Evolutionary conservation across 164 flowering plant species (phyloP).

Genomic region (Houttuynia cordata): DNA sequence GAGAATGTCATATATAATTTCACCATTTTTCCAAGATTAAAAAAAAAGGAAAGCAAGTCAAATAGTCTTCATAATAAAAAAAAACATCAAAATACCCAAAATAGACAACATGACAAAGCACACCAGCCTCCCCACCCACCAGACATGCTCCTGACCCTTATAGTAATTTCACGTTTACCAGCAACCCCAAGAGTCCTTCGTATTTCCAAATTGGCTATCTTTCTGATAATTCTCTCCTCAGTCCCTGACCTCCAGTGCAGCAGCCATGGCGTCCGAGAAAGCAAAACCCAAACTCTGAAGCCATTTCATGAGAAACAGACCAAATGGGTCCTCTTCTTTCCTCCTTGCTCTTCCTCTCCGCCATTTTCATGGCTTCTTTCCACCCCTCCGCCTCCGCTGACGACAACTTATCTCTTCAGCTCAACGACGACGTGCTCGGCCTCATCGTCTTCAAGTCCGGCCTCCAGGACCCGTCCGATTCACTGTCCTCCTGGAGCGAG

Average conservation of each 20-base stretch:
- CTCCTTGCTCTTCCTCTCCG: not conserved
- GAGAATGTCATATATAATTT: too few species aligned
- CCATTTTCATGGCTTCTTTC: not conserved
- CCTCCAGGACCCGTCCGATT: slow-evolving; percentile 39
- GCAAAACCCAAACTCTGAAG: too few species aligned
- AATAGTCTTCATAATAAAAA: too few species aligned
- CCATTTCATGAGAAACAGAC: not conserved
- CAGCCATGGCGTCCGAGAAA: too few species aligned
- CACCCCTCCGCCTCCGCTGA: slow-evolving; percentile 5
- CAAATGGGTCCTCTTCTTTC: not conserved
- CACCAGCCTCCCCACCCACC: too few species aligned
- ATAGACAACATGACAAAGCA: too few species aligned
- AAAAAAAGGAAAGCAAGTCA: too few species aligned
- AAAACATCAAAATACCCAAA: too few species aligned
- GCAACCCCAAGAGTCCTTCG: too few species aligned
- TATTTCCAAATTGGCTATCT: not conserved
- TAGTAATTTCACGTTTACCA: not conserved
- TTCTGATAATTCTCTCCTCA: not conserved
- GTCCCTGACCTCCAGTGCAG: not conserved
- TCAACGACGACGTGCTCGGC: slow-evolving; percentile 78
- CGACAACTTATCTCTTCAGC: slow-evolving; percentile 20
- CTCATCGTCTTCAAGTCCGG: slow-evolving; percentile 78
- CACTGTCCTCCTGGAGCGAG: slow-evolving; percentile 60
- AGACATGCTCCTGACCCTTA: not conserved
- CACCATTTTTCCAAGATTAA: too few species aligned